Conservation (phyloP, 257 asterid species). For the Oldenlandia corymbosa region DNA sequence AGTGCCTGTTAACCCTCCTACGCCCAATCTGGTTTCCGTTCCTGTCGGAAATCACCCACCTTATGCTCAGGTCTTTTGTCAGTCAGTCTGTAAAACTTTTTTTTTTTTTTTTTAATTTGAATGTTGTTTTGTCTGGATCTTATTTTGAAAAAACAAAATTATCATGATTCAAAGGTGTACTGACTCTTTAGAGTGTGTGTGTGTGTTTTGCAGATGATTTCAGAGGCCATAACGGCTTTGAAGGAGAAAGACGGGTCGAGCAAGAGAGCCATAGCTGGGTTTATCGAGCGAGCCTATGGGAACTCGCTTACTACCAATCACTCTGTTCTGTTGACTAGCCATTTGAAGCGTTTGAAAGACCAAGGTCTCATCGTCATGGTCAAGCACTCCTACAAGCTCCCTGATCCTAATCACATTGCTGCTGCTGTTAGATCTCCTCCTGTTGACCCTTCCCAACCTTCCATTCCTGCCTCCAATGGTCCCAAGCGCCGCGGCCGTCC, state of each 20-base stretch:
- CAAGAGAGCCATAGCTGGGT: slow-evolving; percentile 55
- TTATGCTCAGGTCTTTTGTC: slow-evolving; percentile 39
- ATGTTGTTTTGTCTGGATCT: slow-evolving; percentile 6
- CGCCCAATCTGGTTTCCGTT: slow-evolving; percentile 9
- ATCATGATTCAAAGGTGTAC: background rate
- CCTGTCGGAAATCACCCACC: slow-evolving; percentile 39
- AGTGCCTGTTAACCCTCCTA: slow-evolving; percentile 10
- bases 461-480: slow-evolving; percentile 6
- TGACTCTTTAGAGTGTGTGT: background rate
- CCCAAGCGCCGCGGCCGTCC: slow-evolving; percentile 69
- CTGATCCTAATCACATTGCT: no score
- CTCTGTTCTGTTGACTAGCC: slow-evolving; percentile 43
- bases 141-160: background rate
- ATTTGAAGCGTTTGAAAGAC: slow-evolving; percentile 48
- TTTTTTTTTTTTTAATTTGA: no score
- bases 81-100: background rate
- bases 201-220: slow-evolving; percentile 49
- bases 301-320: slow-evolving; percentile 44
- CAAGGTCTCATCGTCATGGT: slow-evolving; percentile 51
- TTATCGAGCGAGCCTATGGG: slow-evolving; percentile 43
- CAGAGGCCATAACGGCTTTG: slow-evolving; percentile 53
- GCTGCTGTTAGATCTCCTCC: slow-evolving; percentile 25
- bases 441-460: slow-evolving; percentile 18
- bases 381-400: slow-evolving; percentile 61
- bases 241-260: slow-evolving; percentile 73